Conservation (phyloP, 2,329 filamentous ascomycete genomes). For the Talaromyces albobiverticillius region DNA sequence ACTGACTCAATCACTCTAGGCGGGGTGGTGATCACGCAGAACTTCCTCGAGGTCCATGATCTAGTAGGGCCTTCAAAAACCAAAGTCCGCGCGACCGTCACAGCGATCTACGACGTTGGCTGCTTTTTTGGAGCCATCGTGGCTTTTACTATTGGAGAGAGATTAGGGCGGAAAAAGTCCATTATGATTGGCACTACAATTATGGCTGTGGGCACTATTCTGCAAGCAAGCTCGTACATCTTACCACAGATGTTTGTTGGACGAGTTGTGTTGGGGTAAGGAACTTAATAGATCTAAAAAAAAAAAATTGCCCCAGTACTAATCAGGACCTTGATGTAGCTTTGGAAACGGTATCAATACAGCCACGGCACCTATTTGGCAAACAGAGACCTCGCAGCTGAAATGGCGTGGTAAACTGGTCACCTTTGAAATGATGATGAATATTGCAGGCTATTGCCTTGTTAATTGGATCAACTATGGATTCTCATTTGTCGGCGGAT, state of each 20-base stretch:
- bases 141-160: constrained; percentile 45
- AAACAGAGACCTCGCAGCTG: constrained; percentile 48
- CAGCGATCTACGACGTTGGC: constrained; percentile 57
- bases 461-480: constrained; percentile 55
- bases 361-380: constrained; percentile 50
- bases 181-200: constrained; percentile 47
- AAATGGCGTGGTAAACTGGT: constrained; percentile 47
- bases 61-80: constrained; percentile 35
- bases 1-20: constrained; percentile 24
- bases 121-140: constrained; percentile 55
- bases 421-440: constrained; percentile 50
- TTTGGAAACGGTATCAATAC: constrained; percentile 54
- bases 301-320: too few species aligned
- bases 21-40: constrained; percentile 53
- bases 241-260: constrained; percentile 51
- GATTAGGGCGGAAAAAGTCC: constrained; percentile 45
- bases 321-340: constrained; percentile 27
- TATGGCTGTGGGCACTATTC: constrained; percentile 48
- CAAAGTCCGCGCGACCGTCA: constrained; percentile 42
- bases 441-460: constrained; percentile 50
- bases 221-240: constrained; percentile 46
- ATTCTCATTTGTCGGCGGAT: constrained; percentile 45
- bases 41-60: constrained; percentile 50
- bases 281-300: not conserved
- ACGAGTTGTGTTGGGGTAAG: constrained; percentile 37